Conservation (phyloP, 371 early-diverging fungal genomes). For the Mortierella sp. region DNA sequence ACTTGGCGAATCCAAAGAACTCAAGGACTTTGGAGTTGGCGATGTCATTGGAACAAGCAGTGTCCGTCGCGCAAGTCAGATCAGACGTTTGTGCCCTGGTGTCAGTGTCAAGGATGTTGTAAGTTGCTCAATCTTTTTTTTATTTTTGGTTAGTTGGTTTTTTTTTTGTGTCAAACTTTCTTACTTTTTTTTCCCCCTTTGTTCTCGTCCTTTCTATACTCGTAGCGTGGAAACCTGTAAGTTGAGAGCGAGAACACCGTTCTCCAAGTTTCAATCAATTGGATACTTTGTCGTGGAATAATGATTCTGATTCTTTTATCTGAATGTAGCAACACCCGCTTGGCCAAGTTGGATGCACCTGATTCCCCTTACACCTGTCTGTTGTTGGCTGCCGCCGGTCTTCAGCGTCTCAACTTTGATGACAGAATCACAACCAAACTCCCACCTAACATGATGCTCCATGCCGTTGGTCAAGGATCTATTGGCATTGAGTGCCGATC, state of each 20-base stretch:
- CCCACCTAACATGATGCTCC: slow-evolving; percentile 72
- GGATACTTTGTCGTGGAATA: no score
- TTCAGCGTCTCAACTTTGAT: slow-evolving; percentile 77
- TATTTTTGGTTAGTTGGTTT: neutral
- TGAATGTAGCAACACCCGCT: slow-evolving; percentile 78
- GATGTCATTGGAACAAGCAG: slow-evolving; percentile 93
- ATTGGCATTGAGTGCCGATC: slow-evolving; percentile 88
- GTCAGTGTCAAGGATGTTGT: slow-evolving; percentile 87
- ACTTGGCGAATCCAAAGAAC: slow-evolving; percentile 49
- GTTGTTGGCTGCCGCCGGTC: slow-evolving; percentile 92
- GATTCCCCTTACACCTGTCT: slow-evolving; percentile 83
- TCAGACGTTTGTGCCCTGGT: slow-evolving; percentile 83
- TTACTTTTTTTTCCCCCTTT: neutral
- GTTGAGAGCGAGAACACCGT: slow-evolving; percentile 2
- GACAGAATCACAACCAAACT: slow-evolving; percentile 82
- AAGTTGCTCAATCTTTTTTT: slow-evolving; percentile 42
- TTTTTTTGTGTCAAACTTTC: neutral
- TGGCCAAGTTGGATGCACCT: slow-evolving; percentile 88
- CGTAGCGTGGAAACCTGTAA: slow-evolving; percentile 45
- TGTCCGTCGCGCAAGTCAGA: slow-evolving; percentile 91
- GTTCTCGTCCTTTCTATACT: neutral
- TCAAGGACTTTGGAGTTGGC: slow-evolving; percentile 78
- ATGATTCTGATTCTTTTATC: neutral
- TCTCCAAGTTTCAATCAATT: no score
- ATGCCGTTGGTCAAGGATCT: slow-evolving; percentile 97